phyloP scores from a whole-genome alignment of 2,329 filamentous ascomycete genomes.

The Stromatinia cepivora region DNA sequence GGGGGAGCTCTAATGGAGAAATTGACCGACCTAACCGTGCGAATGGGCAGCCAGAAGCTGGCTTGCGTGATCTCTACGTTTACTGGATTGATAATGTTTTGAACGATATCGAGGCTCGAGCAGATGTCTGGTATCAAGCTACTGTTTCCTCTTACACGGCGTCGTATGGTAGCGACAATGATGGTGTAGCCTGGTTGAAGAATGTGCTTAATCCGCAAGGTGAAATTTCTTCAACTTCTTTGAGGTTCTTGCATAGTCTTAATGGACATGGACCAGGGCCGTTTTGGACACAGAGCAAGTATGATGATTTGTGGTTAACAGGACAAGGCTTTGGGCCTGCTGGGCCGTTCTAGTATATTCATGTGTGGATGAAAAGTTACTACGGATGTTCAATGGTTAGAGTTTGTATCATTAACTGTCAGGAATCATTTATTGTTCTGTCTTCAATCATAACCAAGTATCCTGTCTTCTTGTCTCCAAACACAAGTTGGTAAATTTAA shows the following conservation, averaged over 20 bases:
- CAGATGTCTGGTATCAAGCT: not conserved
- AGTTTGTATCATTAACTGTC: too few relatives aligned
- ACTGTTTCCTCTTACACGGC: not conserved
- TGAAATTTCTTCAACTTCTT: not conserved
- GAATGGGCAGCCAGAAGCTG: not conserved
- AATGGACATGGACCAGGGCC: not conserved
- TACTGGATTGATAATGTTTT: not conserved
- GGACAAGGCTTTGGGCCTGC: not conserved
- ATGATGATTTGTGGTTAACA: not conserved
- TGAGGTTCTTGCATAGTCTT: not conserved
- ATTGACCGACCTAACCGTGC: not conserved
- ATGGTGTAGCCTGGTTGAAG: not conserved
- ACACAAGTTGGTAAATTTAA: too few relatives aligned
- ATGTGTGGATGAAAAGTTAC: not conserved
- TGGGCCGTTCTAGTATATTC: not conserved
- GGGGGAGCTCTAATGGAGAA: not conserved
- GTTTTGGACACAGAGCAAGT: not conserved
- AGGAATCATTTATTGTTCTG: too few relatives aligned
- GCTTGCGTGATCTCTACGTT: not conserved
- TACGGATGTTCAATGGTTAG: not conserved
- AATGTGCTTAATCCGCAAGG: not conserved
- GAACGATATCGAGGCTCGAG: not conserved
- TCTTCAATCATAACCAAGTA: too few relatives aligned
- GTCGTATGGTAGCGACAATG: not conserved
- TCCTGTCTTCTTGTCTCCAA: too few relatives aligned